These are phyloP conservation scores for Rossbeevera mucosa DNA, from an alignment of 768 basidiomycete species.

Conservation along the genomic window DNA sequence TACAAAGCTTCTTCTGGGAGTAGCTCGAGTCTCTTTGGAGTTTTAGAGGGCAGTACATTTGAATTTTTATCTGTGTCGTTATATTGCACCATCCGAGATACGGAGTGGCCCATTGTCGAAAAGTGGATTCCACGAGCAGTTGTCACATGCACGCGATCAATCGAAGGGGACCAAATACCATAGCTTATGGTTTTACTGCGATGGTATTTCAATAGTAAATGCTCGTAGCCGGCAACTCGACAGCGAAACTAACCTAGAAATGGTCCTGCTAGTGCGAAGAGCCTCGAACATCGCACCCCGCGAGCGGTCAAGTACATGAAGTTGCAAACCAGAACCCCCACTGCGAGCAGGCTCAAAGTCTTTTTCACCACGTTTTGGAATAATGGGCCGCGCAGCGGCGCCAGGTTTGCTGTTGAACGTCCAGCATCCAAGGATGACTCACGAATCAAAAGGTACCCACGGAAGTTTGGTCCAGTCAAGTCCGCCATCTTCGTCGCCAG, in stretches of 20 bases:
- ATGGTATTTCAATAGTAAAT: background rate
- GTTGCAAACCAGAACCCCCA: constrained; percentile 69
- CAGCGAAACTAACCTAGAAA: constrained; percentile 55
- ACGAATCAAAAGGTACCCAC: constrained; percentile 33
- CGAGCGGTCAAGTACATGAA: constrained; percentile 74
- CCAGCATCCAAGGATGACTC: constrained; percentile 4
- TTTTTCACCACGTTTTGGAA: constrained; percentile 96
- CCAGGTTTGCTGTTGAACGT: constrained; percentile 18
- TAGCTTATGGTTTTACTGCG: constrained; percentile 74
- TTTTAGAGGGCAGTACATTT: constrained; percentile 29
- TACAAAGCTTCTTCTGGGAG: constrained; percentile 95
- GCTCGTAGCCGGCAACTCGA: background rate
- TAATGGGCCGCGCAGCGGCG: constrained; percentile 52
- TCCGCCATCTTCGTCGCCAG: constrained; percentile 70
- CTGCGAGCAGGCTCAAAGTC: constrained; percentile 82
- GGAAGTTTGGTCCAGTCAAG: constrained; percentile 81
- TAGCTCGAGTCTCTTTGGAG: constrained; percentile 70
- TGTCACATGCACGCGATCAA: constrained; percentile 63
- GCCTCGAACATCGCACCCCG: constrained; percentile 86
- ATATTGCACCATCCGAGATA: constrained; percentile 41
- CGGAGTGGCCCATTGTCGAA: constrained; percentile 74
- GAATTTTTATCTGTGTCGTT: constrained; percentile 25
- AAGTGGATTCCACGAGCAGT: constrained; percentile 82
- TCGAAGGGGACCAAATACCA: constrained; percentile 69
- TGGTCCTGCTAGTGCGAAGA: constrained; percentile 65